Percentiles rank a stretch among this genome's conserved stretches.
phyloP scores from a whole-genome alignment of 192 early-diverging fungal species.

The Backusella psychrophila region DNA sequence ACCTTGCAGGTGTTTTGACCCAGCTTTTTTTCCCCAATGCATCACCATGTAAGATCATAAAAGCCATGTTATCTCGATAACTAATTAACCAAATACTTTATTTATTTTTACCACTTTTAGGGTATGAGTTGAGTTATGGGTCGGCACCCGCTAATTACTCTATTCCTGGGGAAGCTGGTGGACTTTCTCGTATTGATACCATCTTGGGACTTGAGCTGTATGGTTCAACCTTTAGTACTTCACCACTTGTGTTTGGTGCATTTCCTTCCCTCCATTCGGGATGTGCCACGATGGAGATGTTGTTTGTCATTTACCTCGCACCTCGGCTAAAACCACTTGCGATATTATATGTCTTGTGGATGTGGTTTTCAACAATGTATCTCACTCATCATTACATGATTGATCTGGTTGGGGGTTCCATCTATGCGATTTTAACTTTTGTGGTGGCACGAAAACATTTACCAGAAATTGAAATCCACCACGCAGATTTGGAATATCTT shows the following conservation, averaged over 20 bases:
- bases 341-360: conserved; percentile 59
- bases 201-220: conserved; percentile 61
- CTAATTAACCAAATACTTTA: not conserved
- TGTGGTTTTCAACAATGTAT: conserved; percentile 80
- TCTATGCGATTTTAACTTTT: conserved; percentile 63
- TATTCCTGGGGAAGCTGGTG: conserved; percentile 68
- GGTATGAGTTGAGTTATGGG: conserved; percentile 67
- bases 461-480: conserved; percentile 34
- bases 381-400: conserved; percentile 71
- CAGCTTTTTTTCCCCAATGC: conserved; percentile 64
- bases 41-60: conserved; percentile 56
- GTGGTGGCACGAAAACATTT: conserved; percentile 43
- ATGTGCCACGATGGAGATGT: conserved; percentile 59
- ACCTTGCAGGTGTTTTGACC: conserved; percentile 61
- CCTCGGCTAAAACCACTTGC: conserved; percentile 42
- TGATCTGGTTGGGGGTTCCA: conserved; percentile 61
- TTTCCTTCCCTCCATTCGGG: conserved; percentile 73
- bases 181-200: conserved; percentile 62
- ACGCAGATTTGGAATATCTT: conserved; percentile 33
- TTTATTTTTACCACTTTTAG: conserved; percentile 22
- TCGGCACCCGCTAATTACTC: conserved; percentile 56
- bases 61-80: not conserved
- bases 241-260: conserved; percentile 72
- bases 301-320: conserved; percentile 53
- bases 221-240: conserved; percentile 58